A percentile compares a stretch with the other conserved stretches of the same genome.
These are phyloP conservation scores for Mortierella claussenii DNA, from an alignment of 192 early-diverging fungal species.

Conservation along the genomic window DNA sequence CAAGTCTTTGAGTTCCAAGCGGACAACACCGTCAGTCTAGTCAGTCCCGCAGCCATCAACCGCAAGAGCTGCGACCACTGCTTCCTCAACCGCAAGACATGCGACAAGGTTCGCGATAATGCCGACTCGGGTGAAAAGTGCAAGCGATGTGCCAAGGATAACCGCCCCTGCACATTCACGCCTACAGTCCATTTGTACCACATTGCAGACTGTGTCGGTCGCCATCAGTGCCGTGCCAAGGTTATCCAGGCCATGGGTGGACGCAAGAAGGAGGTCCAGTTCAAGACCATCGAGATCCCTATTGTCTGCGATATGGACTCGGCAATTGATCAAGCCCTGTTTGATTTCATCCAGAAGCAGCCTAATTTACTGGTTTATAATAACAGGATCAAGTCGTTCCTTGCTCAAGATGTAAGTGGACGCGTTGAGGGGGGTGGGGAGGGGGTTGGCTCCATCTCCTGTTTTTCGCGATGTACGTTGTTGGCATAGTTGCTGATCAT, in stretches of 20 bases:
- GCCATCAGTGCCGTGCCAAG: slow-evolving; percentile 52
- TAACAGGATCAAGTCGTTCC: slow-evolving; percentile 52
- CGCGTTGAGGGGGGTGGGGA: no score
- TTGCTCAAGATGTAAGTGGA: slow-evolving; percentile 47
- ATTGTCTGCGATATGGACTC: slow-evolving; percentile 50
- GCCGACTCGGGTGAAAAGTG: slow-evolving; percentile 45
- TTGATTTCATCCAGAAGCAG: slow-evolving; percentile 49
- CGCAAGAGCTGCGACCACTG: slow-evolving; percentile 51
- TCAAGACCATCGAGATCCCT: slow-evolving; percentile 51
- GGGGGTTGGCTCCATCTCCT: no score
- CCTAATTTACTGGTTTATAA: slow-evolving; percentile 49
- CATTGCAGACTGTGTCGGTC: slow-evolving; percentile 51
- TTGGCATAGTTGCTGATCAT: no score
- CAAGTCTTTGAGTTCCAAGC: slow-evolving; percentile 53
- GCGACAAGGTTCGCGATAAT: slow-evolving; percentile 46
- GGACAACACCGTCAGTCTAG: slow-evolving; percentile 42
- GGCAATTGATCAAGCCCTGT: slow-evolving; percentile 22
- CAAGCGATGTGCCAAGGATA: slow-evolving; percentile 50
- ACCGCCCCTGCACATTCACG: slow-evolving; percentile 50
- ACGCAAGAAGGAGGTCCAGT: slow-evolving; percentile 44
- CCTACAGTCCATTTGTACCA: slow-evolving; percentile 52
- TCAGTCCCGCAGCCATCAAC: slow-evolving; percentile 45
- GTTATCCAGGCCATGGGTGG: slow-evolving; percentile 55
- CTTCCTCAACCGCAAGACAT: slow-evolving; percentile 49
- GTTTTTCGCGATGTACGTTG: no score